Evolutionary conservation across 1,284 basidiomycete genomes (phyloP), one percentile per base, ranked within the genome.

Genomic region (Trichosporon ovoides): DNA sequence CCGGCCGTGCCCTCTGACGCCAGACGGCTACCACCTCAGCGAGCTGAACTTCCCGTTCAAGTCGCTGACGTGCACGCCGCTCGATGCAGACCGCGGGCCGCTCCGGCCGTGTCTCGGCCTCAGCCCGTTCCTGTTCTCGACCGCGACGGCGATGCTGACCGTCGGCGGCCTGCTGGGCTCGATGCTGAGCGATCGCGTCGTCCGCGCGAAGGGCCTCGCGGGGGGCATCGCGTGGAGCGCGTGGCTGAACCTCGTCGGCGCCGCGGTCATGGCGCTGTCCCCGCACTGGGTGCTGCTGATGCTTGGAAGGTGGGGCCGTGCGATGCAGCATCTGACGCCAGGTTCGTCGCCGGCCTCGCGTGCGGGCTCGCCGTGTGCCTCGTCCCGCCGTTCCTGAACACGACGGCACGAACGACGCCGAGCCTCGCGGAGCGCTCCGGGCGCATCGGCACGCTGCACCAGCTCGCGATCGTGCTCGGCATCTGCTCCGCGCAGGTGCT

Each of bases 131-230:
- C 81, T 81, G 0, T 95, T 94, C 78, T 88, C 88, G 16, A 73
- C 87, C 34, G 82, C 93, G 43, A 96, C 92, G 0, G 82, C 91
- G 24, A 78, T 89, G 33, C 94, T 92, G 75, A 94, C 91, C 1
- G 68, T 90, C n/a, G 93, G 93, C 7, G 93, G 93, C 36, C 82
- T 96, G 13, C 57, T 86, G 3, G 91, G 91, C 13, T 89, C 87
- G 66, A 71, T 88, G 18, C 74, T 80, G 16, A 86, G 87, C n/a
- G 86, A 87, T 65, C 73, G 83, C 34, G 71, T 87, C 52, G 88
- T 89, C 79, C 84, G 87, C 63, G 78, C 79, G 31, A 82, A 80
- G 68, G 91, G 91, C 11, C 33, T 74, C 18, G 67, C 69, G 36
- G 68, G 72, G 11, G 69, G 71, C 6, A 71, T 77, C 13, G 57